Conservation (phyloP, 2,329 filamentous ascomycete genomes). For the Fusarium irregulare region DNA sequence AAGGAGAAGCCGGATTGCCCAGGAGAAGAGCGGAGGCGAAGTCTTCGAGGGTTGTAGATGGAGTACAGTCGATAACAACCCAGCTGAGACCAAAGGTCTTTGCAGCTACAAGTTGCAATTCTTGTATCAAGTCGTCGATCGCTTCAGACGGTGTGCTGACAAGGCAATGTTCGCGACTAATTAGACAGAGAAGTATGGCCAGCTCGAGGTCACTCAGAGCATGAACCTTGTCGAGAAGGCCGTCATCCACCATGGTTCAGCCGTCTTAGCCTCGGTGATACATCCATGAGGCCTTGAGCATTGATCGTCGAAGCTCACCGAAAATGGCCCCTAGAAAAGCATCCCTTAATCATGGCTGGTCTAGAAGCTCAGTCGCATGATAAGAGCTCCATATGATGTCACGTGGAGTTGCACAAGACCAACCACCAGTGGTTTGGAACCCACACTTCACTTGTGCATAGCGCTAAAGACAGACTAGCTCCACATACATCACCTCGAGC, state of each 20-base stretch:
- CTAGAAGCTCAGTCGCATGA: conserved; percentile 39
- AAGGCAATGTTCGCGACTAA: conserved; percentile 87
- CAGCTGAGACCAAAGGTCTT: conserved; percentile 79
- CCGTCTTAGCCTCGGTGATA: conserved; percentile 29
- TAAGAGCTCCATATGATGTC: conserved; percentile 44
- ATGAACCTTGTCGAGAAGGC: conserved; percentile 76
- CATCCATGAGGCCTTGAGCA: conserved; percentile 45
- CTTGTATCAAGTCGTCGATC: conserved; percentile 76
- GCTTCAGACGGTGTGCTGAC: conserved; percentile 75
- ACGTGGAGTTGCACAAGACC: conserved; percentile 45
- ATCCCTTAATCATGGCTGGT: conserved; percentile 21
- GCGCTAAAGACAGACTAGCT: conserved; percentile 35
- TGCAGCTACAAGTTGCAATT: conserved; percentile 77
- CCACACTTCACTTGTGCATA: conserved; percentile 44
- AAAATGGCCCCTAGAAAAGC: conserved; percentile 7
- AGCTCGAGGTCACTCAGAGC: conserved; percentile 88
- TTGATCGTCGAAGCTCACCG: conserved; percentile 1
- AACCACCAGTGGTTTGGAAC: conserved; percentile 4
- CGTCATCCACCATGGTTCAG: conserved; percentile 68
- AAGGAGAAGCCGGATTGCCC: conserved; percentile 40
- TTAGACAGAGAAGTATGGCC: conserved; percentile 82
- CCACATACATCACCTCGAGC: conserved; percentile 39
- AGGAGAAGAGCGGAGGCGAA: conserved; percentile 78
- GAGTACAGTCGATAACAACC: conserved; percentile 77
- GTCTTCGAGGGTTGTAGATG: conserved; percentile 80